Base-by-base conservation (phyloP, 2,329 filamentous ascomycete genomes). In the Fusarium zealandicum region DNA sequence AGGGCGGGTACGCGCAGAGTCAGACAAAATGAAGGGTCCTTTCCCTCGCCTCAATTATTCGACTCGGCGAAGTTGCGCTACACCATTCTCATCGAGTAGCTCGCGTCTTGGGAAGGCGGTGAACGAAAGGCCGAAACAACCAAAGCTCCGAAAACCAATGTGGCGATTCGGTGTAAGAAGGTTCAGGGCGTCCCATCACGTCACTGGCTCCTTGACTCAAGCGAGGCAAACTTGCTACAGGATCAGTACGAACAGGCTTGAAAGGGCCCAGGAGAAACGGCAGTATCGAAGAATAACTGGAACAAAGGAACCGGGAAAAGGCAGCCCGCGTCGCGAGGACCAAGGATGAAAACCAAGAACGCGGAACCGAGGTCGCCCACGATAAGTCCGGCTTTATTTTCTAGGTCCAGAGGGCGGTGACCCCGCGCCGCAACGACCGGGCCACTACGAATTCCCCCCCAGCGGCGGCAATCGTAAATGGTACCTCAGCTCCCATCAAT, bases 351-450 rank as follows among this genome's bases (percentile, higher is more conserved):
- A 52, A 56, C 45, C 54, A 57, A 42, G n/a, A 25, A 47, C 40
- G 49, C 47, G 51, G 47, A 63, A 50, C 52, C 56, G 46, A 67
- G 56, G 60, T 57, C 48, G 38, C 39, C 43, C 30, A 44, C 40
- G 42, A 67, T 68, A 67, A 68, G 54, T 67, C 65, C 61, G 65
- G 66, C 31, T 67, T 66, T 68, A 68, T 69, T 66, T 42, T 63
- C 43, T 30, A 53, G 43, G 59, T 46, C 47, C 38, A 59, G 32
- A 69, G 64, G 67, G 66, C 68, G 68, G 67, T 70, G 68, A 70
- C 68, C 68, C 66, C 68, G 68, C 66, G 61, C 57, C 54, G 53
- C 46, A 59, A 59, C 57, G 57, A 62, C 51, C 53, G 54, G 40
- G 28, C 36, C 43, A 33, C 47, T 27, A 42, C 25, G 7, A 16